Percentiles rank a stretch among this genome's conserved stretches.
phyloP scores from a whole-genome alignment of 805 yeast species.

The Zygosaccharomyces pseudorouxii region DNA sequence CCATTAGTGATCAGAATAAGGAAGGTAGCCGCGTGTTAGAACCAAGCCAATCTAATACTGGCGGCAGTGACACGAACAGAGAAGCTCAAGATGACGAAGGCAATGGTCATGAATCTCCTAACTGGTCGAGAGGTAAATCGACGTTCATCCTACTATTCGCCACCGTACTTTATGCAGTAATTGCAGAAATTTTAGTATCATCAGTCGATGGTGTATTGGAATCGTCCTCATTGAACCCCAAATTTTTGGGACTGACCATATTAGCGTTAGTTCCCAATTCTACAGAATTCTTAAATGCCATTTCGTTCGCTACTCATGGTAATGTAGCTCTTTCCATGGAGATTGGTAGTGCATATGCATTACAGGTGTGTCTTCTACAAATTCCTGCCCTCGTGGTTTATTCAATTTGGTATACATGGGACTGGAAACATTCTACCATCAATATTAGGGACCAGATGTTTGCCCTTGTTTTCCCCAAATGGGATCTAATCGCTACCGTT shows the following conservation, averaged over 20 bases:
- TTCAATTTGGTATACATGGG: constrained; percentile 50
- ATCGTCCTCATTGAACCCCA: constrained; percentile 73
- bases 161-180: constrained; percentile 81
- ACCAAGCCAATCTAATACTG: constrained; percentile 2
- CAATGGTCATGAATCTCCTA: constrained; percentile 95
- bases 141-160: constrained; percentile 77
- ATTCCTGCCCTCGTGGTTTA: constrained; percentile 85
- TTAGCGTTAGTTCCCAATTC: constrained; percentile 96
- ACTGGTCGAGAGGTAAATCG: constrained; percentile 87
- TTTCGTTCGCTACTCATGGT: constrained; percentile 93
- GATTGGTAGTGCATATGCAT: constrained; percentile 94
- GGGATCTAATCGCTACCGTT: constrained; percentile 87
- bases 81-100: constrained; percentile 32
- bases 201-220: constrained; percentile 84
- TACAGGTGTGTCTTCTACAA: constrained; percentile 91
- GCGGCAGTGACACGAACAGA: constrained; percentile 10
- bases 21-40: constrained; percentile 16
- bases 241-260: constrained; percentile 86
- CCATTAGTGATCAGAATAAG: constrained; percentile 37
- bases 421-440: constrained; percentile 28
- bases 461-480: constrained; percentile 84
- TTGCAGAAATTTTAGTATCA: constrained; percentile 91
- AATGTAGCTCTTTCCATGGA: constrained; percentile 96
- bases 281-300: constrained; percentile 94
- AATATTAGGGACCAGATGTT: constrained; percentile 48